phyloP scores from a whole-genome alignment of 2,329 filamentous ascomycete species.

The Paramyrothecium roridum region DNA sequence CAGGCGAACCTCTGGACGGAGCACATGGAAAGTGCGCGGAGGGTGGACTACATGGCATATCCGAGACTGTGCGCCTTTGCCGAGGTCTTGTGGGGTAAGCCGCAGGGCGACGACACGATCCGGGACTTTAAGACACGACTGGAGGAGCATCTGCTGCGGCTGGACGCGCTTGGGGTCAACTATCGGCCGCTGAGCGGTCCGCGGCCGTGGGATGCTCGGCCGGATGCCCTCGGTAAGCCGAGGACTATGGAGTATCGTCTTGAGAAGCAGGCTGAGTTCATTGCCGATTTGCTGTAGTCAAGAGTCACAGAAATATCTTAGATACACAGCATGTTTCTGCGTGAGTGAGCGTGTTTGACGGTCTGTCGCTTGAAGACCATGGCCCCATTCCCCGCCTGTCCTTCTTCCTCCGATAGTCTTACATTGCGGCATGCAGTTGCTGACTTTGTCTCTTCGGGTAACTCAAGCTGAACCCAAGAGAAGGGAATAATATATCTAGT shows the following conservation, averaged over 20 bases:
- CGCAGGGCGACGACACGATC: not conserved
- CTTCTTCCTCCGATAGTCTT: no score
- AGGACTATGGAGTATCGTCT: constrained; percentile 3
- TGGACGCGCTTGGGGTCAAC: constrained; percentile 9
- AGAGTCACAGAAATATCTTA: no score
- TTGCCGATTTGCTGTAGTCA: constrained; percentile 1
- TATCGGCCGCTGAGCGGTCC: constrained; percentile 11
- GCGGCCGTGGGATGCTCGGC: constrained; percentile 9
- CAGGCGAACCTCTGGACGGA: constrained; percentile 14
- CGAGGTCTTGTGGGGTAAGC: constrained; percentile 11
- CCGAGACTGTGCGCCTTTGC: constrained; percentile 10
- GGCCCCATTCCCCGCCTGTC: no score
- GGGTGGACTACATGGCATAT: constrained; percentile 12
- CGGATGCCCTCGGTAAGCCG: constrained; percentile 9
- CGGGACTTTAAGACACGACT: constrained; percentile 5
- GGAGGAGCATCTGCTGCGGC: constrained; percentile 3
- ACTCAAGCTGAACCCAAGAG: no score
- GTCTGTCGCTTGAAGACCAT: no score
- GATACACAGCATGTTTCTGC: no score
- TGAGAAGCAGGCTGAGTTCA: constrained; percentile 1
- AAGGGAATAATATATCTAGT: no score
- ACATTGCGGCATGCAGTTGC: no score
- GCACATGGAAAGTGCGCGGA: constrained; percentile 11
- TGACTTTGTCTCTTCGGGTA: no score
- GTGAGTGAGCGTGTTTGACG: no score